Conservation (phyloP, 2,329 filamentous ascomycete genomes). For the Trichoderma endophyticum region DNA sequence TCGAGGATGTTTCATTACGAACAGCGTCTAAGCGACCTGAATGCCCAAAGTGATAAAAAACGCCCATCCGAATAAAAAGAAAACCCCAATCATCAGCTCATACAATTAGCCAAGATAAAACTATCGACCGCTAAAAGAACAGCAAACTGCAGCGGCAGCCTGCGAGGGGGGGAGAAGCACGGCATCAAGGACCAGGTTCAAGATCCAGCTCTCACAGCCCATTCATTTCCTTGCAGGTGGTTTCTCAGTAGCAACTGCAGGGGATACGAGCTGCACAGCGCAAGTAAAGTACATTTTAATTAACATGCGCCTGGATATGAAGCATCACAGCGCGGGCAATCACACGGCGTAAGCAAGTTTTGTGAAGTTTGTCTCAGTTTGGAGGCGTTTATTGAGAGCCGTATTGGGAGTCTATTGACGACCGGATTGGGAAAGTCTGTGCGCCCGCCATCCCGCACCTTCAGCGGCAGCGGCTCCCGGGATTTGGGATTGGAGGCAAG, state of each 20-base stretch:
- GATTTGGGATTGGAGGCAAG: neutral
- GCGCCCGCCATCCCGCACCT: neutral
- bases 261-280: neutral
- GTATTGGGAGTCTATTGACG: constrained; percentile 32
- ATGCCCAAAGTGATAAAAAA: neutral
- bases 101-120: neutral
- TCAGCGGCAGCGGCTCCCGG: constrained; percentile 5
- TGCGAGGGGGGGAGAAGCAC: neutral
- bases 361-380: constrained; percentile 8
- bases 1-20: neutral
- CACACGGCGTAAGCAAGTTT: neutral
- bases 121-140: neutral
- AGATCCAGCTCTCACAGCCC: neutral
- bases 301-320: neutral
- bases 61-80: neutral
- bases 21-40: neutral
- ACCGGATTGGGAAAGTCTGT: constrained; percentile 31
- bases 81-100: neutral
- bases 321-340: neutral
- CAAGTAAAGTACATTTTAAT: neutral
- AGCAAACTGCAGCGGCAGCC: constrained; percentile 7
- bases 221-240: neutral
- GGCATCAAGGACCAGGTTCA: neutral
- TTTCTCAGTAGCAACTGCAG: neutral
- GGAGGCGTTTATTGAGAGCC: constrained; percentile 29